phyloP scores from a whole-genome alignment of 2,329 filamentous ascomycete genomes.

The Fusarium domesticum region DNA sequence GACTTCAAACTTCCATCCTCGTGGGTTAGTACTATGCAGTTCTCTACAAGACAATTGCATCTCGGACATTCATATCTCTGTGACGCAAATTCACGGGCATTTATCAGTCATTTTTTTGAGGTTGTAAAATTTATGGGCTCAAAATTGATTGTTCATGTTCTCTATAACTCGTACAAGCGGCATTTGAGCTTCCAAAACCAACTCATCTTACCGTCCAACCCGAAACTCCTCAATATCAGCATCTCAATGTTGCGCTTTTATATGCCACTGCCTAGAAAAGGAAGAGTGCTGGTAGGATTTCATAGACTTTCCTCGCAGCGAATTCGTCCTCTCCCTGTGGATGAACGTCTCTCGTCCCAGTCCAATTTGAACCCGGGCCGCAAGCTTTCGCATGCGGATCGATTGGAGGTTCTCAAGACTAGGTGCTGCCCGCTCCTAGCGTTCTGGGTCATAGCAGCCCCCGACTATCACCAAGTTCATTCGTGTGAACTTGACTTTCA shows the following conservation, averaged over 20 bases:
- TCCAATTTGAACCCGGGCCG: constrained; percentile 19
- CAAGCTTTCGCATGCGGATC: constrained; percentile 12
- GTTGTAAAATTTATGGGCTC: no score
- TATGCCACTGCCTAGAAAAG: no score
- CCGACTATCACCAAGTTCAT: constrained; percentile 93
- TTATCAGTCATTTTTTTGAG: no score
- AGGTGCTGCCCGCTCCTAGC: constrained; percentile 31
- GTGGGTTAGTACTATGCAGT: no score
- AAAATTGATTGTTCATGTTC: no score
- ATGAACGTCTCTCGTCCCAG: constrained; percentile 9
- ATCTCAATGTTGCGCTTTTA: not conserved
- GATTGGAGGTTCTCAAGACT: constrained; percentile 10
- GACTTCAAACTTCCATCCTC: no score
- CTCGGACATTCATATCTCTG: no score
- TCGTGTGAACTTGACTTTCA: constrained; percentile 87
- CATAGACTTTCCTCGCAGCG: not conserved
- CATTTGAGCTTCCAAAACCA: not conserved
- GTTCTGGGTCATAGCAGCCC: constrained; percentile 62
- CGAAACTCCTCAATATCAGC: not conserved
- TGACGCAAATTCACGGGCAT: no score
- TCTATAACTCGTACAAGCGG: not conserved
- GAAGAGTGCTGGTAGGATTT: no score
- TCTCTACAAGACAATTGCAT: no score
- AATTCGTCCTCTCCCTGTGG: not conserved
- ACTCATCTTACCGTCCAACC: not conserved